A percentile compares a stretch with the other conserved stretches of the same genome.
Evolutionary conservation across 2,329 filamentous ascomycete genomes (phyloP).

Genomic region (Biscogniauxia mediterranea): DNA sequence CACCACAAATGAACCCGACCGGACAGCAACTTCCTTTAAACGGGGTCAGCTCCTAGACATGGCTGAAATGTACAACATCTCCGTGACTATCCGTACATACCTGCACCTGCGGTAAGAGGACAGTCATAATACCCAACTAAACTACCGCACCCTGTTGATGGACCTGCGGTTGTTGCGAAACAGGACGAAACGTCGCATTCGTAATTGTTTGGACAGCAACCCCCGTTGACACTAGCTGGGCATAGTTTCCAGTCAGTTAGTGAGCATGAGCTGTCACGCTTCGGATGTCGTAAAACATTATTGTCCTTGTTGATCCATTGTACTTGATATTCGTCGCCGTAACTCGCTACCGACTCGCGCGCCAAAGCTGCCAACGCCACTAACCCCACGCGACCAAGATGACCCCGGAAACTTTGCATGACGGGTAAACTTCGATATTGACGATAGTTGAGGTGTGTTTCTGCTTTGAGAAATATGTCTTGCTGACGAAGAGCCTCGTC

Average conservation of each 20-base stretch:
- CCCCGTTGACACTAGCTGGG: slow-evolving; percentile 34
- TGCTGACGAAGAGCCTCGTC: slow-evolving; percentile 6
- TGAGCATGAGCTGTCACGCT: slow-evolving; percentile 27
- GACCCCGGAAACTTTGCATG: slow-evolving; percentile 21
- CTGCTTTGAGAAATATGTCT: slow-evolving; percentile 2
- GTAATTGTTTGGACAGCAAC: slow-evolving; percentile 49
- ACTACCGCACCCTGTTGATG: slow-evolving; percentile 36
- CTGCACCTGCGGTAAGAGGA: slow-evolving; percentile 34
- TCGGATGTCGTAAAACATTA: slow-evolving; percentile 21
- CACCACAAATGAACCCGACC: slow-evolving; percentile 44
- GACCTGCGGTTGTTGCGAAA: slow-evolving; percentile 44
- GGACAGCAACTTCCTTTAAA: slow-evolving; percentile 43
- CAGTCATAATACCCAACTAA: slow-evolving; percentile 41
- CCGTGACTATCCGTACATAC: slow-evolving; percentile 13
- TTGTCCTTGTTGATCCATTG: slow-evolving; percentile 27
- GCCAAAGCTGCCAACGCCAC: slow-evolving; percentile 15
- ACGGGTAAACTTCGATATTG: slow-evolving; percentile 3
- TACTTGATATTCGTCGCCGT: slow-evolving; percentile 21
- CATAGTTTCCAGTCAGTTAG: slow-evolving; percentile 23
- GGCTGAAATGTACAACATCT: not conserved
- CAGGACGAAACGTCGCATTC: slow-evolving; percentile 48
- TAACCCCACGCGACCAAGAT: slow-evolving; percentile 16
- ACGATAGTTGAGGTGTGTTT: not conserved
- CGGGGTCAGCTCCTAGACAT: slow-evolving; percentile 1
- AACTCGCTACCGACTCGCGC: slow-evolving; percentile 5